Base-by-base conservation (phyloP, 2,329 filamentous ascomycete genomes). In the Parafenestella ontariensis region DNA sequence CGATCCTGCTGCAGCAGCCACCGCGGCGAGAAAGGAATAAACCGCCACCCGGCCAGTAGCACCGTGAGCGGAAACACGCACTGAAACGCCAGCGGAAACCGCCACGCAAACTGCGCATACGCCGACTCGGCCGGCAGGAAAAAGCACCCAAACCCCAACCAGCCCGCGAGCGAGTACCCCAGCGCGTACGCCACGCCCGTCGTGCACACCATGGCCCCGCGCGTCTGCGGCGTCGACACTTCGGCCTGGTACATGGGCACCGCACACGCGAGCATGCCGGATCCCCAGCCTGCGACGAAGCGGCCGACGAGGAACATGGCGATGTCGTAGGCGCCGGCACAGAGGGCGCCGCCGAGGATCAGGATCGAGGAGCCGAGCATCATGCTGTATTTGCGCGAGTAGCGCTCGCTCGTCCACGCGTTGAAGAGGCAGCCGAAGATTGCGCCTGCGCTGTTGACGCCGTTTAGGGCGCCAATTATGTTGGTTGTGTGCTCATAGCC, bases 1-100 rank as follows among this genome's bases (percentile, higher is more conserved):
- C 75, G 69, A 40, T 76, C 78, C 59, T 81, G 74, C 11, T 77
- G 72, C 17, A 82, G 59, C 9, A 80, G 71, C 77, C 77, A 80
- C 36, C 78, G 73, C 9, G 79, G 79, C 11, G 77, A 79, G 49
- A 73, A 77, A 1, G 76, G 77, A 9, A 82, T 69, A 61, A 70
- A 75, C 7, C 66, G 68, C 33, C 69, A 75, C 15, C 75, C 76
- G 13, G 68, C 62, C 0, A n/a, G n/a, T n/a, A 81, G 69, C 3
- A 81, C 70, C 10, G 79, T 63, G 4, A 80, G 48, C 0, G 79
- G 72, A 17, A 76, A 76, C 3, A 75, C 64, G 28, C 68, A 72
- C 58, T 81, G 79, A 43, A 81, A 75, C 0, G 78, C 78, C 3
- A 82, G 67, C 1, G 78, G 77, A 49, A 79, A 79, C 11, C 78